Conservation (phyloP, 805 yeast species). For the Hanseniaspora lachancei region DNA sequence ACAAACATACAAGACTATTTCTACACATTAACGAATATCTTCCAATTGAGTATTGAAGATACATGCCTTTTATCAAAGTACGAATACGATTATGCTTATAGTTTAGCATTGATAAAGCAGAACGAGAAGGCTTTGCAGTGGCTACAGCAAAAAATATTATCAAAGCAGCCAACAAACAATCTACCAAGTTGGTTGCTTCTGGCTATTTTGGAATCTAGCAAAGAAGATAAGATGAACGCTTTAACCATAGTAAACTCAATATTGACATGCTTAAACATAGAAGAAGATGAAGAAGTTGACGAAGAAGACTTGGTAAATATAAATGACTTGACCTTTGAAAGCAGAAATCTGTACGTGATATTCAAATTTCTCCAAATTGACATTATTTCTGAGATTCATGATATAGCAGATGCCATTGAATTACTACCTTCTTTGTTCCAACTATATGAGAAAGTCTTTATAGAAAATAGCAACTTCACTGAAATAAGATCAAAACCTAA, state of each 20-base stretch:
- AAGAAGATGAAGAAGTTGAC: constrained; percentile 12
- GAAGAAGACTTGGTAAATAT: not conserved
- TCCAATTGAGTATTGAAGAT: constrained; percentile 13
- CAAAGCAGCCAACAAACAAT: constrained; percentile 37
- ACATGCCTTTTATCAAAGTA: constrained; percentile 10
- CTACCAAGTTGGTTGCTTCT: constrained; percentile 56
- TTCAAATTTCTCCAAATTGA: constrained; percentile 65
- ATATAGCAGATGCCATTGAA: constrained; percentile 46
- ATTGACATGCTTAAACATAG: constrained; percentile 32
- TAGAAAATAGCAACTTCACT: constrained; percentile 14
- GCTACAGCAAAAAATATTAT: constrained; percentile 37
- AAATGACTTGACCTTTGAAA: constrained; percentile 14
- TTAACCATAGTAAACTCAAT: constrained; percentile 45
- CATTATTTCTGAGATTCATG: constrained; percentile 49
- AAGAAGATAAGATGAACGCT: constrained; percentile 43
- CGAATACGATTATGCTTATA: constrained; percentile 36
- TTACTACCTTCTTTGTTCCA: constrained; percentile 54
- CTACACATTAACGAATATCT: constrained; percentile 21
- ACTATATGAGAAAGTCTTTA: constrained; percentile 40
- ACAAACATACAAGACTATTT: not conserved
- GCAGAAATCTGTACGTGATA: constrained; percentile 44
- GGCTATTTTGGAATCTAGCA: constrained; percentile 47
- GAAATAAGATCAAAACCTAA: constrained; percentile 15
- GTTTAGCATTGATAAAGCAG: constrained; percentile 34
- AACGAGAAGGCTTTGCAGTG: constrained; percentile 33